Evolutionary conservation across 2,329 filamentous ascomycete species (phyloP).

Genomic region (Cladosporium oxysporum): DNA sequence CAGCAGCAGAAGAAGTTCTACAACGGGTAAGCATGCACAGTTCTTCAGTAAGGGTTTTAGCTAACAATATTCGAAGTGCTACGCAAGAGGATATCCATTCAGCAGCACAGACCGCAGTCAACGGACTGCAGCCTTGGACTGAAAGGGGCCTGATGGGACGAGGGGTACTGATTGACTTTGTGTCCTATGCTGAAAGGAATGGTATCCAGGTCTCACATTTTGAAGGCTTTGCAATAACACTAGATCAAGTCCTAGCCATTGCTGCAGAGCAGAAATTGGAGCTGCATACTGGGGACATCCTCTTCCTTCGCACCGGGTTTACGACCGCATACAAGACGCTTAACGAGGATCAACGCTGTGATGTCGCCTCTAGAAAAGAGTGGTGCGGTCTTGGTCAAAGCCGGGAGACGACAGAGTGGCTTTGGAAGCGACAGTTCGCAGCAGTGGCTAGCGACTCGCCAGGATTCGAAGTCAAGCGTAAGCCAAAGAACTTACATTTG

Average conservation of each 20-base stretch:
- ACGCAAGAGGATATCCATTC: conserved; percentile 1
- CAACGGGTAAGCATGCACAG: background rate
- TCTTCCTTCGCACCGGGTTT: conserved; percentile 1
- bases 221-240: background rate
- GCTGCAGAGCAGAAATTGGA: background rate
- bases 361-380: background rate
- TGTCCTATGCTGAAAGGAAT: background rate
- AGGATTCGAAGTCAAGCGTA: conserved; percentile 1
- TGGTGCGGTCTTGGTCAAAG: conserved; percentile 11
- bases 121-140: conserved; percentile 2
- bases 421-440: conserved; percentile 6
- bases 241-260: background rate
- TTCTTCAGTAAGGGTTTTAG: background rate
- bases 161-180: conserved; percentile 2
- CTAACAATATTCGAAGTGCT: background rate
- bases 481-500: background rate
- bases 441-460: conserved; percentile 7
- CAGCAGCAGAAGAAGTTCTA: conserved; percentile 36
- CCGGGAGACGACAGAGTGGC: conserved; percentile 1
- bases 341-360: background rate
- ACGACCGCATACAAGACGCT: background rate
- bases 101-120: background rate
- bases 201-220: background rate
- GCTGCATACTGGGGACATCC: background rate
- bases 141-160: background rate